Percentiles rank a stretch among this genome's conserved stretches.
Conservation (phyloP, 192 early-diverging fungal species). For the Pilobolus umbonatus region DNA sequence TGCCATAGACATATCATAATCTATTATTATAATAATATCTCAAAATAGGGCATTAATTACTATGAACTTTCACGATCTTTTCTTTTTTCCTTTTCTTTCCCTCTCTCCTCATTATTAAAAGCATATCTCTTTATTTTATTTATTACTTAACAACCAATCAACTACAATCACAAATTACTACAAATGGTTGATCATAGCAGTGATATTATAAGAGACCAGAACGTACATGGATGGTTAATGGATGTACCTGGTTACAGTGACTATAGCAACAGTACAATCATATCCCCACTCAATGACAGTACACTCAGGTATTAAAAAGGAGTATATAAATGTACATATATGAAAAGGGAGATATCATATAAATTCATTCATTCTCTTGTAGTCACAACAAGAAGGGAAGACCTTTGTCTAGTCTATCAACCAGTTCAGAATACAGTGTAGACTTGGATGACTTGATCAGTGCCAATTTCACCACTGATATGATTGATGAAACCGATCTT, state of each 20-base stretch:
- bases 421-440: conserved; percentile 22
- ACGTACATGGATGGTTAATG: conserved; percentile 13
- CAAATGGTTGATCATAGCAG: not conserved
- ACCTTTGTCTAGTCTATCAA: conserved; percentile 2
- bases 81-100: not conserved
- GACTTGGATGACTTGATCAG: conserved; percentile 23
- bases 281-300: no score
- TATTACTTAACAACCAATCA: not conserved
- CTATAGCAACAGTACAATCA: not conserved
- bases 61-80: no score
- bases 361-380: not conserved
- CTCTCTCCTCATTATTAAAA: no score
- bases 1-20: no score
- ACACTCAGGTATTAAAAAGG: not conserved
- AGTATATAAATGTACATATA: not conserved
- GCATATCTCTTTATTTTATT: not conserved
- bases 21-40: no score
- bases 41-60: no score
- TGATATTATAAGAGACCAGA: not conserved
- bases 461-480: conserved; percentile 17
- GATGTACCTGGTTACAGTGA: conserved; percentile 12
- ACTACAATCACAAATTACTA: not conserved
- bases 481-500: conserved; percentile 28
- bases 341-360: no score
- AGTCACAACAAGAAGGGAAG: not conserved